Conservation (phyloP, 2,329 filamentous ascomycete species). For the Pestalotiopsis sp. region DNA sequence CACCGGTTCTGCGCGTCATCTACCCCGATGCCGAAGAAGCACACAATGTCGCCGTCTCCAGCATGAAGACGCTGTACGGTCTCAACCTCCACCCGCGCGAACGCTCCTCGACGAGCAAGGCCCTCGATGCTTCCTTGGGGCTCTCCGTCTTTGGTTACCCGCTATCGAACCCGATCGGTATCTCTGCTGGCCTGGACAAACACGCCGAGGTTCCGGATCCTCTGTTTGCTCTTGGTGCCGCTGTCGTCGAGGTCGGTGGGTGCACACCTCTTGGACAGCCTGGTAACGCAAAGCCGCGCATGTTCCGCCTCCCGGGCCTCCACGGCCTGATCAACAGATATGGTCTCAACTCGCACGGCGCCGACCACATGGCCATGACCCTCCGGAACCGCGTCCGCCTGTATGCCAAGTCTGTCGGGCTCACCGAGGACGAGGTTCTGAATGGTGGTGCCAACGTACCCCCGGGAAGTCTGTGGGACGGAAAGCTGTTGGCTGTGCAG, state of each 20-base stretch:
- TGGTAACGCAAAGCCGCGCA: conserved; percentile 84
- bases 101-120: conserved; percentile 45
- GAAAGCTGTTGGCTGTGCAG: conserved; percentile 84
- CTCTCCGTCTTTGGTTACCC: conserved; percentile 72
- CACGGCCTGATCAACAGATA: conserved; percentile 94
- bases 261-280: conserved; percentile 84
- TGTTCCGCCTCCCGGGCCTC: conserved; percentile 83
- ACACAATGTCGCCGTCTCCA: conserved; percentile 76
- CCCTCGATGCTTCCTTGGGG: conserved; percentile 38
- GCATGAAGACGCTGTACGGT: conserved; percentile 72
- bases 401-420: conserved; percentile 72
- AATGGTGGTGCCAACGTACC: conserved; percentile 78
- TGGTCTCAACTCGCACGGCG: conserved; percentile 89
- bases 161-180: conserved; percentile 85
- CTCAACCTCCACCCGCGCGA: conserved; percentile 83
- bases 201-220: conserved; percentile 85
- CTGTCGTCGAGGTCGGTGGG: conserved; percentile 89
- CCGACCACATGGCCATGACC: conserved; percentile 80
- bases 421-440: conserved; percentile 74
- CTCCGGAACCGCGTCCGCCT: conserved; percentile 77
- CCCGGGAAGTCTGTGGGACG: conserved; percentile 76
- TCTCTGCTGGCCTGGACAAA: conserved; percentile 96
- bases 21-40: conserved; percentile 86
- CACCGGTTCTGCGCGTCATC: conserved; percentile 65
- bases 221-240: conserved; percentile 82